phyloP scores from a whole-genome alignment of 2,329 filamentous ascomycete species.

The Fusarium verrucosum region DNA sequence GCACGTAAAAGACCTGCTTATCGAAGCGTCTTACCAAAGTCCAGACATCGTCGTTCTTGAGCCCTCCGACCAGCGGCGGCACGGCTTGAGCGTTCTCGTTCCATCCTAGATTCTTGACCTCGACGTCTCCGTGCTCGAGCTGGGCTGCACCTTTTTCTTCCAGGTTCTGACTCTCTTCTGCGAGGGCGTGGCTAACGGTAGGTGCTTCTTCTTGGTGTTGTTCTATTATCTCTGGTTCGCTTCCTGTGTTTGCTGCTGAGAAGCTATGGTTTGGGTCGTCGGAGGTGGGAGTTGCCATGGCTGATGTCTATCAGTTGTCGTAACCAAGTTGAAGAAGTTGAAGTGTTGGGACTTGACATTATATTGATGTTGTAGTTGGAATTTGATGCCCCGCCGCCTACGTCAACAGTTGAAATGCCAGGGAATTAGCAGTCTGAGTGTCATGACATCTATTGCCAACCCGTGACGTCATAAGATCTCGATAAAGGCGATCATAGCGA shows the following conservation, averaged over 20 bases:
- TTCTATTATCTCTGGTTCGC: conserved; percentile 47
- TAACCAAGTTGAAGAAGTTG: neutral
- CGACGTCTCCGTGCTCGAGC: conserved; percentile 58
- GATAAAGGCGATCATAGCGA: conserved; percentile 8
- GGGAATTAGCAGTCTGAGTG: conserved; percentile 3
- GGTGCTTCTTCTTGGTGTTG: conserved; percentile 44
- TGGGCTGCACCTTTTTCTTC: conserved; percentile 58
- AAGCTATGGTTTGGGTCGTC: conserved; percentile 29
- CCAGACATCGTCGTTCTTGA: conserved; percentile 79
- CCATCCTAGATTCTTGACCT: conserved; percentile 76
- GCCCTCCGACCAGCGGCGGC: conserved; percentile 70
- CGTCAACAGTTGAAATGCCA: conserved; percentile 37
- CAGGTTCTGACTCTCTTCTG: conserved; percentile 43
- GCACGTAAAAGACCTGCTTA: conserved; percentile 75
- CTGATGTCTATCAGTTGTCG: neutral
- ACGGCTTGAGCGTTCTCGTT: conserved; percentile 67
- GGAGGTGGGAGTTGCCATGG: conserved; percentile 15
- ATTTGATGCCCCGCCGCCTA: conserved; percentile 34
- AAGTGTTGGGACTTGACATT: too few species aligned
- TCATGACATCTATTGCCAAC: conserved; percentile 13
- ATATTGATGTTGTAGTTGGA: conserved; percentile 13
- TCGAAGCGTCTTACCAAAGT: conserved; percentile 77
- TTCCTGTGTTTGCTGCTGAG: conserved; percentile 22
- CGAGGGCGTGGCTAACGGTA: conserved; percentile 51
- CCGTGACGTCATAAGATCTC: conserved; percentile 27